Percentiles rank a stretch among this genome's conserved stretches.
Evolutionary conservation across 1,139 yeast genomes (phyloP).

Genomic region (Protomyces lactucae-debilis): DNA sequence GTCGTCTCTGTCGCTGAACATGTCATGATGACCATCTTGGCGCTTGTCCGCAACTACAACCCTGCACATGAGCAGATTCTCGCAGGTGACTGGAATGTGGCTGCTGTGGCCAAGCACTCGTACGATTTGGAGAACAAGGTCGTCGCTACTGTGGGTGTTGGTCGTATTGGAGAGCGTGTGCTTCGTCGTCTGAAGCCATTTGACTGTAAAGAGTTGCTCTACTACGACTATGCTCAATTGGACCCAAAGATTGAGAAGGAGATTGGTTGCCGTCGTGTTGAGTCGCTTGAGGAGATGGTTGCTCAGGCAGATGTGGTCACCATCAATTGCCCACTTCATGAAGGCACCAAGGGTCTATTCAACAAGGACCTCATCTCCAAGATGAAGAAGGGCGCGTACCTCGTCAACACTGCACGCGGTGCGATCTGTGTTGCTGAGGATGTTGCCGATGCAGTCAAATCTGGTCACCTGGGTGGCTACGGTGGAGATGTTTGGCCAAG

Average conservation of each 20-base stretch:
- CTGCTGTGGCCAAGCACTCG: conserved; percentile 67
- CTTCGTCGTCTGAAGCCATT: conserved; percentile 68
- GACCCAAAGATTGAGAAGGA: conserved; percentile 55
- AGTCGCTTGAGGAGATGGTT: conserved; percentile 61
- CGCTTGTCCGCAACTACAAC: conserved; percentile 66
- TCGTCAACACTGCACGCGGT: conserved; percentile 81
- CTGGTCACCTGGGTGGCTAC: conserved; percentile 69
- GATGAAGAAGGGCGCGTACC: conserved; percentile 72
- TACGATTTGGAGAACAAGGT: conserved; percentile 74
- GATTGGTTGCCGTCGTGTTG: conserved; percentile 59
- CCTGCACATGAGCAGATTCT: conserved; percentile 70
- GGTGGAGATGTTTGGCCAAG: conserved; percentile 84
- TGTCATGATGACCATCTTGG: conserved; percentile 65
- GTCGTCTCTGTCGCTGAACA: conserved; percentile 80
- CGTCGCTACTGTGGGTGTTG: conserved; percentile 74
- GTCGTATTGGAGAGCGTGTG: conserved; percentile 75
- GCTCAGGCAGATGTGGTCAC: conserved; percentile 68
- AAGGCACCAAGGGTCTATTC: conserved; percentile 60
- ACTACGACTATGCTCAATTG: conserved; percentile 70
- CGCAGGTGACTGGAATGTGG: conserved; percentile 68
- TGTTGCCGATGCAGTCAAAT: conserved; percentile 65
- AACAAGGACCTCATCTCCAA: conserved; percentile 62
- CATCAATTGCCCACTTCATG: conserved; percentile 73
- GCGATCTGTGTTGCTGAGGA: conserved; percentile 70
- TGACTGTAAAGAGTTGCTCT: conserved; percentile 66